These are phyloP conservation scores for Flueggea neowawraea DNA, from an alignment of 441 rosid species.

Conservation along the genomic window DNA sequence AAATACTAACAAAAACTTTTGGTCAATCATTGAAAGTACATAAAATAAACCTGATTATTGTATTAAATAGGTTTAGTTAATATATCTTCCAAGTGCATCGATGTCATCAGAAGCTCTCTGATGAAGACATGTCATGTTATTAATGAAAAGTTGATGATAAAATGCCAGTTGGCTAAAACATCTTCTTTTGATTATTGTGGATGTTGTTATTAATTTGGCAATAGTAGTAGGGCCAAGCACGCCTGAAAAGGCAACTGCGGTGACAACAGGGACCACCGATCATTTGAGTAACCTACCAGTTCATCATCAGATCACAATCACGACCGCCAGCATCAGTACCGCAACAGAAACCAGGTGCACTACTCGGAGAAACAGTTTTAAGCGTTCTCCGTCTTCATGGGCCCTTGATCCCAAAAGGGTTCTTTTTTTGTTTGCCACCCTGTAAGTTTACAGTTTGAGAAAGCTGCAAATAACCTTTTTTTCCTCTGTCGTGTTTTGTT, in stretches of 20 bases:
- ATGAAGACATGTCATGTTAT: slow-evolving; percentile 9
- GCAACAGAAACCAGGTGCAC: slow-evolving; percentile 42
- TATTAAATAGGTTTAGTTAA: not conserved
- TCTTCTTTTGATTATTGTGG: not conserved
- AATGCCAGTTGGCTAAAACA: not conserved
- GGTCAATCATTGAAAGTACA: too few species aligned
- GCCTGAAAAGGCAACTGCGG: slow-evolving; percentile 42
- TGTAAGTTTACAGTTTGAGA: slow-evolving; percentile 45
- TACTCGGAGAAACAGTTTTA: slow-evolving; percentile 62
- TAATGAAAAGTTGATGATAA: slow-evolving; percentile 8
- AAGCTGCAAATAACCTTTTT: not conserved
- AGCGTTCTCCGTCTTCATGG: slow-evolving; percentile 56
- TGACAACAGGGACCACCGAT: slow-evolving; percentile 25
- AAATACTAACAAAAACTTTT: too few species aligned
- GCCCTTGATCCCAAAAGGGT: slow-evolving; percentile 77
- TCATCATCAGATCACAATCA: slow-evolving; percentile 78
- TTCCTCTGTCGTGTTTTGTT: not conserved
- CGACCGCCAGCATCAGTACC: slow-evolving; percentile 34
- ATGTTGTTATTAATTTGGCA: slow-evolving; percentile 4
- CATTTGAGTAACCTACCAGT: slow-evolving; percentile 32
- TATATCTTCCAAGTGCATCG: not conserved
- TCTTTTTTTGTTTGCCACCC: slow-evolving; percentile 81
- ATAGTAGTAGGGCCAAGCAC: slow-evolving; percentile 39
- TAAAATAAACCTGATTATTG: too few species aligned
- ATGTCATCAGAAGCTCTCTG: slow-evolving; percentile 5